Evolutionary conservation across 2,329 filamentous ascomycete species (phyloP).

Genomic region (Aspergillus fructus): DNA sequence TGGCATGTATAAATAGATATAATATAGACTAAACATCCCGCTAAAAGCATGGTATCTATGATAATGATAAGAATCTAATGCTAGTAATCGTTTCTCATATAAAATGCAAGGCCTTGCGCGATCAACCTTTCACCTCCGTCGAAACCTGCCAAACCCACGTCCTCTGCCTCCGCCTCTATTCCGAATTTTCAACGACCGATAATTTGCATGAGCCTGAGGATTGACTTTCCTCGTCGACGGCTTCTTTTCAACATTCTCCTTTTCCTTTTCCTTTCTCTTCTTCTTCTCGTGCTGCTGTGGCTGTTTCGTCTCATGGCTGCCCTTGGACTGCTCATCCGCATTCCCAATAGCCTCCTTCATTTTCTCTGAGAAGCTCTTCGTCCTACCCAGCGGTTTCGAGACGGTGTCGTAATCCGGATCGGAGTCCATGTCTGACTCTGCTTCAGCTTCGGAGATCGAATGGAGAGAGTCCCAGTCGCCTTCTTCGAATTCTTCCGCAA

Average conservation of each 20-base stretch:
- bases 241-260: constrained; percentile 27
- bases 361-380: constrained; percentile 37
- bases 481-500: constrained; percentile 6
- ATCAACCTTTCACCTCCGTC: constrained; percentile 28
- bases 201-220: constrained; percentile 49
- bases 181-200: constrained; percentile 48
- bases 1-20: constrained; percentile 8
- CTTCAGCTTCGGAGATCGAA: constrained; percentile 30
- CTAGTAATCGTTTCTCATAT: constrained; percentile 21
- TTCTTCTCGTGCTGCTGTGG: constrained; percentile 11
- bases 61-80: not conserved
- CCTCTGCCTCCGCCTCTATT: constrained; percentile 36
- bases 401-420: constrained; percentile 31
- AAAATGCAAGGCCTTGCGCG: not conserved
- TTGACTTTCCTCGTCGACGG: constrained; percentile 40
- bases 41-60: constrained; percentile 20
- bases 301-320: not conserved
- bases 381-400: constrained; percentile 18
- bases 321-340: constrained; percentile 13
- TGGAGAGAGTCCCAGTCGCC: constrained; percentile 24
- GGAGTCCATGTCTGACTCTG: constrained; percentile 19
- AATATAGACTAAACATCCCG: not conserved
- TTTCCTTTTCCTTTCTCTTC: constrained; percentile 15
- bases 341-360: constrained; percentile 37
- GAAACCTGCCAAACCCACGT: constrained; percentile 37